Conservation (phyloP, 345 rosid genomes). For the Populus simonii region DNA sequence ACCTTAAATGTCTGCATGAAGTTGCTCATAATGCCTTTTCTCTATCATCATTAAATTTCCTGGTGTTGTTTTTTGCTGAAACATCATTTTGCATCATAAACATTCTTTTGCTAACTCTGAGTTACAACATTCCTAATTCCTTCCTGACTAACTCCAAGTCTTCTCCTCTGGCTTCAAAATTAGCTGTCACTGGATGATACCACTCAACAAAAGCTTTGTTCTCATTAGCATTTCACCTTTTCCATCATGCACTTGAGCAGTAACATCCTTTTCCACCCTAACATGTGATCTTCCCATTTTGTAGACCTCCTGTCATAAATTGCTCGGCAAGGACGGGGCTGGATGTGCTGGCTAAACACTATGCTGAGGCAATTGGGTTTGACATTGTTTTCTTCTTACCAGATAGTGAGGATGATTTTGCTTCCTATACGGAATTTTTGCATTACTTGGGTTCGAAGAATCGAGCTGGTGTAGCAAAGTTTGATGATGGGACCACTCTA, state of each 20-base stretch:
- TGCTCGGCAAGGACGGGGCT: constrained; percentile 98
- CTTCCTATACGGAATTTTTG: constrained; percentile 91
- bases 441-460: constrained; percentile 81
- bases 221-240: not conserved
- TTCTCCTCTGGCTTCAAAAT: not conserved
- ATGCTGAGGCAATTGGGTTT: constrained; percentile 68
- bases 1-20: not conserved
- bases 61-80: not conserved
- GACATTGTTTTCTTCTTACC: constrained; percentile 92
- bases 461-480: constrained; percentile 96
- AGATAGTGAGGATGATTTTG: constrained; percentile 90
- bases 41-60: not conserved
- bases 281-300: constrained; percentile 18
- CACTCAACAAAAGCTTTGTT: not conserved
- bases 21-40: not conserved
- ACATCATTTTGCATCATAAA: not conserved
- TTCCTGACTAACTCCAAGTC: not conserved
- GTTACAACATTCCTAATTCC: not conserved
- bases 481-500: constrained; percentile 80
- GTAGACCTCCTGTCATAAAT: constrained; percentile 83
- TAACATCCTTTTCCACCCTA: not conserved
- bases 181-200: not conserved
- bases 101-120: not conserved
- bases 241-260: not conserved
- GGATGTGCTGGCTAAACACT: constrained; percentile 88